Evolutionary conservation across 345 rosid species (phyloP), one percentile per base, ranked within the genome.

Genomic region (Raphanus sativus): DNA sequence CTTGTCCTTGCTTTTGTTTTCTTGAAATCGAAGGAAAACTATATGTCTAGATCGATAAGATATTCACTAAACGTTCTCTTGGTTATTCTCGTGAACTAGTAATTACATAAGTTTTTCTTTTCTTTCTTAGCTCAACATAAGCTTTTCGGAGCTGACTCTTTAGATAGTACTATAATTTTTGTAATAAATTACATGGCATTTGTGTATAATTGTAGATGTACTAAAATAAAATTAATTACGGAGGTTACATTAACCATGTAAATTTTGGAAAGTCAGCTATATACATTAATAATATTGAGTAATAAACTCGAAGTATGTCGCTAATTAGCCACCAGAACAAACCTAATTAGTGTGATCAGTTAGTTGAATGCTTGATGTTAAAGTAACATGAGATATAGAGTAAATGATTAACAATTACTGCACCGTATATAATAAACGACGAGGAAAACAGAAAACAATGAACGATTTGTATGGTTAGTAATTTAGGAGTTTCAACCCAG

Each of bases 1-100:
- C 56, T 48, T 32, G 16, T 65, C 26, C 7, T 54, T 56, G 45
- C 13, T 67, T 38, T 16, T 50, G 34, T 16, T 73, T 61, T 36
- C 60, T 62, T 79, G 30, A 79, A 72, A 78, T 54, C 61, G 3
- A 74, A 79, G 65, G 11, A 55, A 73, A 65, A 74, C 17, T 6
- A 73, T 71, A 30, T 64, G 26, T 55, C 64, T 52, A 77, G 33
- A 59, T 50, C 56, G 3, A 50, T 21, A 32, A 32, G 55, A 69
- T 13, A 25, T 62, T 4, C 36, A 34, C 52, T 40, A n/a, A 58
- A 67, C 60, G 2, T 60, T 75, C 26, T 21, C 33, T 42, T 75
- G 33, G 21, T 21, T 21, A 21, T 59, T 17, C 10, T 40, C 48
- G 5, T 50, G 8, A 33, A 13, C 28, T 62, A 16, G 11, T 8